These are phyloP conservation scores for Obelidium mucronatum DNA, from an alignment of 192 early-diverging fungal genomes.

Conservation along the genomic window DNA sequence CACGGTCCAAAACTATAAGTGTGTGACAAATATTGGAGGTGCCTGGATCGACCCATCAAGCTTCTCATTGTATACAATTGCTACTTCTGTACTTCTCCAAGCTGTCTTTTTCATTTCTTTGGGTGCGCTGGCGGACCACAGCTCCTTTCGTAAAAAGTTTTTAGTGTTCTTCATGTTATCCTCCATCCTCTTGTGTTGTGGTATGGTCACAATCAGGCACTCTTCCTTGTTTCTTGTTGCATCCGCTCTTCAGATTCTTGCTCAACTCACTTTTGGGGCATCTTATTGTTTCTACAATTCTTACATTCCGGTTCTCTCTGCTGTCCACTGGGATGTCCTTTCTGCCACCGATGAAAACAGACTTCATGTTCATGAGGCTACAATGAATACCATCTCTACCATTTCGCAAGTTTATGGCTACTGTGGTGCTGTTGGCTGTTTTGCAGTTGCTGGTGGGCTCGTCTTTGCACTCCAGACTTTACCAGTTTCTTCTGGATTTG, in stretches of 20 bases:
- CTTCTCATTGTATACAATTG: slow-evolving; percentile 37
- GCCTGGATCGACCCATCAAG: slow-evolving; percentile 29
- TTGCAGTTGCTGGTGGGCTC: slow-evolving; percentile 25
- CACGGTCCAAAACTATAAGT: slow-evolving; percentile 27
- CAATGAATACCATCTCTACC: slow-evolving; percentile 26
- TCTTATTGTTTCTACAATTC: slow-evolving; percentile 31
- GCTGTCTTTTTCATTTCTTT: slow-evolving; percentile 43
- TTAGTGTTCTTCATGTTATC: slow-evolving; percentile 30
- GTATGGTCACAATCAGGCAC: slow-evolving; percentile 25
- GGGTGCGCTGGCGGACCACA: slow-evolving; percentile 46
- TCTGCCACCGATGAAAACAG: background rate
- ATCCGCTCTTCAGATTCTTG: slow-evolving; percentile 9
- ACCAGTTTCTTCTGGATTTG: slow-evolving; percentile 26
- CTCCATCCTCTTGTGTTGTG: background rate
- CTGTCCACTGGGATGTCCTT: slow-evolving; percentile 30
- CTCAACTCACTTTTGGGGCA: slow-evolving; percentile 17
- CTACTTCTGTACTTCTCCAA: slow-evolving; percentile 41
- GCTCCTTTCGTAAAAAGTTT: slow-evolving; percentile 35
- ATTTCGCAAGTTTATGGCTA: slow-evolving; percentile 25
- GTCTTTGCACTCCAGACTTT: slow-evolving; percentile 17
- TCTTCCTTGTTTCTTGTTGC: slow-evolving; percentile 11
- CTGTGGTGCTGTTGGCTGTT: slow-evolving; percentile 27
- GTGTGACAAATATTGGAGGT: slow-evolving; percentile 26
- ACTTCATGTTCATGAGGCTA: slow-evolving; percentile 2
- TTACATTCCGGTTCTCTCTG: slow-evolving; percentile 28